phyloP scores from a whole-genome alignment of 2,329 filamentous ascomycete species.

The Aspergillus floridensis region DNA sequence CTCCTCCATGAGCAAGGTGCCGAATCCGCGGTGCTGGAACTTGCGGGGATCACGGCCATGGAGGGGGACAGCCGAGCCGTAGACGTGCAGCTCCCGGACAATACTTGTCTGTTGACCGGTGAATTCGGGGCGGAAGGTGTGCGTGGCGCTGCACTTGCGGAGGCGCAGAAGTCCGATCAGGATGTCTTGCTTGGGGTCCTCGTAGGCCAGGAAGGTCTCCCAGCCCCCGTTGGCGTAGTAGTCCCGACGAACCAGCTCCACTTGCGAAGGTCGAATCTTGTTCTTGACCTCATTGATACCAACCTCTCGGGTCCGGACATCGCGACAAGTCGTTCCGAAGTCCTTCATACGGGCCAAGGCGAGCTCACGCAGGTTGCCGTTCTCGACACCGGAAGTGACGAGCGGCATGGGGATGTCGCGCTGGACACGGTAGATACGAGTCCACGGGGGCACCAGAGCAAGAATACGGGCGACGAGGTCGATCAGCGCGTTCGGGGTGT shows the following conservation, averaged over 20 bases:
- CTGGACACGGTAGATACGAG: constrained; percentile 96
- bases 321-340: constrained; percentile 93
- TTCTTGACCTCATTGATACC: constrained; percentile 99
- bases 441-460: constrained; percentile 94
- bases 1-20: constrained; percentile 95
- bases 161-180: constrained; percentile 85
- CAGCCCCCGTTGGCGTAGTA: constrained; percentile 95
- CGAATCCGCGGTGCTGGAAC: constrained; percentile 97
- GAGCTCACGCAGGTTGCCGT: constrained; percentile 90
- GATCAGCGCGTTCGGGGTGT: constrained; percentile 93
- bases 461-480: constrained; percentile 96
- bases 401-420: constrained; percentile 99
- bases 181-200: constrained; percentile 98
- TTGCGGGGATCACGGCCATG: constrained; percentile 93
- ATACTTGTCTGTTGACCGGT: constrained; percentile 83
- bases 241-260: constrained; percentile 90
- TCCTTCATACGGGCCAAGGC: constrained; percentile 98
- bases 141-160: constrained; percentile 84
- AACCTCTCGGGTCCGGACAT: constrained; percentile 93
- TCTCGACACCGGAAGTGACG: constrained; percentile 97
- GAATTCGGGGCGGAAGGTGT: constrained; percentile 89
- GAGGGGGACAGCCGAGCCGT: constrained; percentile 94
- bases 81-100: constrained; percentile 92
- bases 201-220: constrained; percentile 98
- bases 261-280: constrained; percentile 93